These are phyloP conservation scores for Rhododendron henanense DNA, from an alignment of 148 eudicot genomes.

Conservation along the genomic window DNA sequence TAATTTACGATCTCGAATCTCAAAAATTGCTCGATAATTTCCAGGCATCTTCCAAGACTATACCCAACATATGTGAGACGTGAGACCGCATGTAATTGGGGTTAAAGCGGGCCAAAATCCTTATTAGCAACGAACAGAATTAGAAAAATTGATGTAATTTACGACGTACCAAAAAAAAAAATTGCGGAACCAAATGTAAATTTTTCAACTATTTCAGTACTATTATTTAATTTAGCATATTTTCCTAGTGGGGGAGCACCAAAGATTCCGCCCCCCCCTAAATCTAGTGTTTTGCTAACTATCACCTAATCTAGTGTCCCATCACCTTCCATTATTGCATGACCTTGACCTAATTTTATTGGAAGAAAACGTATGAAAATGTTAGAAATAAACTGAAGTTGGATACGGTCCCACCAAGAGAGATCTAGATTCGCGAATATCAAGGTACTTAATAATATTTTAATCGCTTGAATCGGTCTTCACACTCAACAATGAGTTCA, in stretches of 20 bases:
- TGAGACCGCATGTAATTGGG: not conserved
- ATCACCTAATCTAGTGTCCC: not conserved
- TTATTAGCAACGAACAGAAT: not conserved
- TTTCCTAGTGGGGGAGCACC: not conserved
- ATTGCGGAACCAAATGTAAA: not conserved
- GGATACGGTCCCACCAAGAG: not conserved
- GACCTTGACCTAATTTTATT: not conserved
- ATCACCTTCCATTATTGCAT: not conserved
- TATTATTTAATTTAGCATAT: not conserved
- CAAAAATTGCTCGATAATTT: not conserved
- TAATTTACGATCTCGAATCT: not conserved
- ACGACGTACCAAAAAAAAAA: no score
- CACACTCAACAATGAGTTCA: not conserved
- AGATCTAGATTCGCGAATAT: not conserved
- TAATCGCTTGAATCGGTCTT: not conserved
- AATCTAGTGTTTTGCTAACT: not conserved
- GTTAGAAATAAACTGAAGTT: not conserved
- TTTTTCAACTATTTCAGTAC: not conserved
- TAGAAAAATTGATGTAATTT: not conserved
- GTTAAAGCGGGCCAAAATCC: not conserved
- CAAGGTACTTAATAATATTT: not conserved
- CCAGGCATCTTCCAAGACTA: not conserved
- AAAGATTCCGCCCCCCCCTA: slow-evolving; percentile 12
- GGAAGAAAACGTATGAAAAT: not conserved
- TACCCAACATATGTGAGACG: not conserved